Percentiles rank a stretch among this genome's conserved stretches.
phyloP scores from a whole-genome alignment of 148 eudicot genomes.

The Cornus suecica region DNA sequence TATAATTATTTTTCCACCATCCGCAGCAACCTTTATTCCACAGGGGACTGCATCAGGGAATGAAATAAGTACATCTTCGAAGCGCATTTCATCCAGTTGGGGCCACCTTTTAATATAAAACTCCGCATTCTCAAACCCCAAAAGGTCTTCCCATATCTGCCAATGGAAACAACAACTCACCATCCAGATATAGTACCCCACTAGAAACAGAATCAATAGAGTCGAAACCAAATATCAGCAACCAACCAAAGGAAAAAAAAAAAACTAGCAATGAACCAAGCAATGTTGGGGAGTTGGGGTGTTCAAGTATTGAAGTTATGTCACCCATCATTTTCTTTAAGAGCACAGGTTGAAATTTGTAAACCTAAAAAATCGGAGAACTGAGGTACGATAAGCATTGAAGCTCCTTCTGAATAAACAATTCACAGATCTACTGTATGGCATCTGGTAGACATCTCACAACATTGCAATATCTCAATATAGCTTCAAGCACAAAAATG shows the following conservation, averaged over 20 bases:
- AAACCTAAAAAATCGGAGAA: neutral
- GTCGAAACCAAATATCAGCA: neutral
- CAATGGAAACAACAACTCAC: slow-evolving; percentile 5
- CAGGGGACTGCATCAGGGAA: slow-evolving; percentile 97
- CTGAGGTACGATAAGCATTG: neutral
- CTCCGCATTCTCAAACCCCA: slow-evolving; percentile 96
- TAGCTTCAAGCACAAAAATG: neutral
- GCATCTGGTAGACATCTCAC: neutral
- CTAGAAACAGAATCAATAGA: neutral
- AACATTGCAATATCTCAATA: neutral
- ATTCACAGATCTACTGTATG: neutral
- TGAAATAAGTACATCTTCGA: slow-evolving; percentile 65
- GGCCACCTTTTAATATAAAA: slow-evolving; percentile 97
- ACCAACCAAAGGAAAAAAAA: neutral
- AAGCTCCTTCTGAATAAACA: neutral
- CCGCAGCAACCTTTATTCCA: slow-evolving; percentile 79
- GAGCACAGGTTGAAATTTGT: neutral
- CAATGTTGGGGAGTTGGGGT: no score
- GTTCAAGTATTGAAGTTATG: no score
- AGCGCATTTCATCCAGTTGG: slow-evolving; percentile 55
- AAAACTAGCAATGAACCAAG: neutral
- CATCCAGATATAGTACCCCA: neutral
- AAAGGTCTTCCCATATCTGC: slow-evolving; percentile 94
- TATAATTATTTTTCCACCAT: slow-evolving; percentile 72
- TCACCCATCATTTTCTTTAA: neutral